Percentiles rank a stretch among this genome's conserved stretches.
Evolutionary conservation across 2,329 filamentous ascomycete species (phyloP).

Genomic region (Onygenales sp.): DNA sequence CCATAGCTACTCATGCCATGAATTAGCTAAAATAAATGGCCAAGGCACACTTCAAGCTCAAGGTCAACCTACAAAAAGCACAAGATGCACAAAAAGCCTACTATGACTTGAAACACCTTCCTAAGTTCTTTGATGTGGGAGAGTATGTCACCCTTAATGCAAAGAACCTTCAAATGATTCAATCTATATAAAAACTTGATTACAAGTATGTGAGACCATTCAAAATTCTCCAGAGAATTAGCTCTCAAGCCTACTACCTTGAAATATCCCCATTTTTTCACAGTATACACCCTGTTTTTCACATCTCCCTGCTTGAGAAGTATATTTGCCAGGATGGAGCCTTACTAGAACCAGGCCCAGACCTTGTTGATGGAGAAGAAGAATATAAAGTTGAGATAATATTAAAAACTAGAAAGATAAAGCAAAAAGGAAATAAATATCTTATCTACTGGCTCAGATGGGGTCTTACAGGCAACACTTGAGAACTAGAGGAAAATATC

Average conservation of each 20-base stretch:
- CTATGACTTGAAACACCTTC: no score
- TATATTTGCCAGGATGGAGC: neutral
- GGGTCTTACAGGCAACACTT: neutral
- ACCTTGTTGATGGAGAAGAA: neutral
- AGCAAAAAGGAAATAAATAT: neutral
- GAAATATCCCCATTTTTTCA: no score
- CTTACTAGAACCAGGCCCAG: neutral
- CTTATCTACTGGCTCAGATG: neutral
- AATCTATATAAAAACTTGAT: no score
- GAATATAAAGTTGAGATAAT: neutral
- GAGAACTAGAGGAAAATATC: neutral
- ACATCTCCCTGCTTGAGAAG: no score
- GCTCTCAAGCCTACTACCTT: neutral
- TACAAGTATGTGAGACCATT: no score
- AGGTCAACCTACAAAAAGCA: no score
- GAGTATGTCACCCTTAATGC: neutral
- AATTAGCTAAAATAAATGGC: no score
- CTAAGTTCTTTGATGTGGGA: no score
- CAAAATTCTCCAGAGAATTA: no score
- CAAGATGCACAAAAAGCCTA: no score
- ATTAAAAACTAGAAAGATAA: neutral
- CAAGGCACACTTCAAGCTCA: fast-evolving
- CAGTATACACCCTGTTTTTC: no score
- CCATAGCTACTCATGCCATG: no score
- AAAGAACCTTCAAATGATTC: neutral